phyloP scores from a whole-genome alignment of 495 filamentous ascomycete species.

The Xylaria longipes region DNA sequence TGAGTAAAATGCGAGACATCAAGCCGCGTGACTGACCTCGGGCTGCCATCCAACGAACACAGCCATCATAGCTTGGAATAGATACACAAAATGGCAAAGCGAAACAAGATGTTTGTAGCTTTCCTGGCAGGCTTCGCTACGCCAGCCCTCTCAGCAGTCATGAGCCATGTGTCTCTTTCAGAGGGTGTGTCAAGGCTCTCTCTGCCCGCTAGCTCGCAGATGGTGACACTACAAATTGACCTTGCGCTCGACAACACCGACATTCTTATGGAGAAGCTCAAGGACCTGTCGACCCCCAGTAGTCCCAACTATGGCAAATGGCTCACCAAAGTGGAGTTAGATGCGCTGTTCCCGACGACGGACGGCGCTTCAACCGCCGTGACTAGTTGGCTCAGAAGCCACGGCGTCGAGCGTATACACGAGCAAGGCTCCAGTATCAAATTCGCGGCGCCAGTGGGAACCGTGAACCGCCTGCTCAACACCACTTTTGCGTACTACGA shows the following conservation, averaged over 20 bases:
- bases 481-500: conserved; percentile 54
- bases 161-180: conserved; percentile 17
- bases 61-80: neutral
- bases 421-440: conserved; percentile 51
- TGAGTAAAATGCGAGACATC: neutral
- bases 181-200: conserved; percentile 1
- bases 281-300: conserved; percentile 61
- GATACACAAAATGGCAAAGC: conserved; percentile 2
- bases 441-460: conserved; percentile 56
- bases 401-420: conserved; percentile 48
- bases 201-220: conserved; percentile 17
- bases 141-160: neutral
- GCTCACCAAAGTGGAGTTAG: conserved; percentile 54
- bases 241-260: conserved; percentile 46
- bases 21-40: neutral
- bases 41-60: too few relatives aligned
- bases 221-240: conserved; percentile 42
- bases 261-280: conserved; percentile 54
- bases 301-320: conserved; percentile 58
- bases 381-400: conserved; percentile 52
- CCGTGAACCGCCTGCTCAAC: conserved; percentile 54
- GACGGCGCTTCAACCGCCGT: conserved; percentile 42
- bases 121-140: neutral
- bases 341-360: conserved; percentile 52
- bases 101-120: neutral